Conservation (phyloP, 2,329 filamentous ascomycete genomes). For the Epichloe elymi region DNA sequence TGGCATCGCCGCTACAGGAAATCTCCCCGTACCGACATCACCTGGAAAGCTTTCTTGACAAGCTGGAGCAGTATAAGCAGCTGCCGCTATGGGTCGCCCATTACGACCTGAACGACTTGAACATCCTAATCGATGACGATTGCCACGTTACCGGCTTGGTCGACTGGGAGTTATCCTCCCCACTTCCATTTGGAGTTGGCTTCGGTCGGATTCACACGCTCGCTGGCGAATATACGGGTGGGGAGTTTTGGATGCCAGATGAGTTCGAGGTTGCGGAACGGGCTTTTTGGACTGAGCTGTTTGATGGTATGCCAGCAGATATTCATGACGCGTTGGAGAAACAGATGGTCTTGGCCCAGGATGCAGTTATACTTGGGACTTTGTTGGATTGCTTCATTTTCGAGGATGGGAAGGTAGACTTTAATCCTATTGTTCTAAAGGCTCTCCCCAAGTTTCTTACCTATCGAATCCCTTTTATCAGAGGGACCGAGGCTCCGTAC, state of each 20-base stretch:
- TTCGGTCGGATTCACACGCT: conserved; percentile 14
- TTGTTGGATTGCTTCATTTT: conserved; percentile 14
- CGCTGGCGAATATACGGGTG: conserved; percentile 12
- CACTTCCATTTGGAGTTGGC: conserved; percentile 1
- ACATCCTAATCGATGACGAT: conserved; percentile 1
- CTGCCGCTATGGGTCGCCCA: conserved; percentile 3
- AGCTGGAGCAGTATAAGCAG: neutral
- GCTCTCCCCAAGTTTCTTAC: conserved; percentile 16
- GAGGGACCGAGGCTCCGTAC: conserved; percentile 1
- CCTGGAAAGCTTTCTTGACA: neutral
- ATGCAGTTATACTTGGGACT: conserved; percentile 17
- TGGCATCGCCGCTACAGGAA: conserved; percentile 1
- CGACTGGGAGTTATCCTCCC: conserved; percentile 2
- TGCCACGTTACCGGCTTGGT: conserved; percentile 2
- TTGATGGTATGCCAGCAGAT: conserved; percentile 12
- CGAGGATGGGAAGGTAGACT: conserved; percentile 14
- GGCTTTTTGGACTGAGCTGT: conserved; percentile 14
- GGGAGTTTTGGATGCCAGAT: conserved; percentile 15
- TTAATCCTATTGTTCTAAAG: conserved; percentile 10
- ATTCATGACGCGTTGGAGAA: conserved; percentile 16
- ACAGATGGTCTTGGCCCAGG: conserved; percentile 18
- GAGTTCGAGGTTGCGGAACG: conserved; percentile 15
- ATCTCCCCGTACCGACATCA: neutral
- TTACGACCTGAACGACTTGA: neutral
- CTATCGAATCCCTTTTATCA: conserved; percentile 9